Percentiles rank a stretch among this genome's conserved stretches.
These are phyloP conservation scores for Nicotiana benthamiana DNA, from an alignment of 257 asterid genomes.

Conservation along the genomic window DNA sequence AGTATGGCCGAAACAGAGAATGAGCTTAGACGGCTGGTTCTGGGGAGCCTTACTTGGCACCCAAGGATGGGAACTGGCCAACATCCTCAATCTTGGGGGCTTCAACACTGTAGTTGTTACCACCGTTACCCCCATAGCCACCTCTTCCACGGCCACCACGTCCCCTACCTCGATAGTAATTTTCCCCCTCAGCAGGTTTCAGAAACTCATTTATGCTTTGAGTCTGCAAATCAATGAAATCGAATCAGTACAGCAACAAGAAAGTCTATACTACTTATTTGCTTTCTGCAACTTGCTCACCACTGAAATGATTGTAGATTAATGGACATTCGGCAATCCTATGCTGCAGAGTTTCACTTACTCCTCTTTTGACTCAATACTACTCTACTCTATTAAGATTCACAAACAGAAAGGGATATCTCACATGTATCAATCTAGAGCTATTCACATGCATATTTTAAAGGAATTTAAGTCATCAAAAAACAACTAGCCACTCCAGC, in stretches of 20 bases:
- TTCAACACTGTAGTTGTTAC: slow-evolving; percentile 7
- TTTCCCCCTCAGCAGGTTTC: slow-evolving; percentile 58
- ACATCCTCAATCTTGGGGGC: slow-evolving; percentile 34
- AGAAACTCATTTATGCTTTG: slow-evolving; percentile 53
- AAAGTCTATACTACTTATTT: not conserved
- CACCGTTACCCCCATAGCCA: slow-evolving; percentile 16
- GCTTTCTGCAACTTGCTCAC: not conserved
- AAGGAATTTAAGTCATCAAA: not conserved
- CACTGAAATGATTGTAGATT: not conserved
- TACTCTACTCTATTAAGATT: not conserved
- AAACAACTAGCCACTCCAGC: not conserved
- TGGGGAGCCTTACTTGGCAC: slow-evolving; percentile 19
- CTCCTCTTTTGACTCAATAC: not conserved
- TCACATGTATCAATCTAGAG: not conserved
- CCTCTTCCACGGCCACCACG: slow-evolving; percentile 52
- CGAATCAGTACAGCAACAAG: not conserved
- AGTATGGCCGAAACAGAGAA: not conserved
- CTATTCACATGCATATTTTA: not conserved
- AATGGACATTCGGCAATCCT: not conserved
- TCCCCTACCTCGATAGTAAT: slow-evolving; percentile 35
- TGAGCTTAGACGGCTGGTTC: slow-evolving; percentile 1
- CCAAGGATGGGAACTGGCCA: slow-evolving; percentile 33
- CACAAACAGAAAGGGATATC: not conserved
- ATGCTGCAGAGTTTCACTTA: not conserved
- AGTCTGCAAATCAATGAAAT: slow-evolving; percentile 26